These are phyloP conservation scores for Rhizophora apiculata DNA, from an alignment of 345 rosid species.

Conservation along the genomic window DNA sequence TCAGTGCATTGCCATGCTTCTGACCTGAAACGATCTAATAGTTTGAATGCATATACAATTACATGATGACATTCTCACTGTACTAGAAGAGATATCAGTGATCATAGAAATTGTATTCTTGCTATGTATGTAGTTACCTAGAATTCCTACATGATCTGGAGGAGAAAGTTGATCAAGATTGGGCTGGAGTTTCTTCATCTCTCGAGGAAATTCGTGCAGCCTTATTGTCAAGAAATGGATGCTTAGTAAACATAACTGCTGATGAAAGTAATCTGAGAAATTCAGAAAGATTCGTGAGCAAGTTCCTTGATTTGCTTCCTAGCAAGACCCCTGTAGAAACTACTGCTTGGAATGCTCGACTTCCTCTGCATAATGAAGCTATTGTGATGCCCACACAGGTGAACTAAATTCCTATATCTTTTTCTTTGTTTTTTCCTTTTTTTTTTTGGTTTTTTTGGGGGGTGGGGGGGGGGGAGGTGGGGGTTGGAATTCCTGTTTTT, in stretches of 20 bases:
- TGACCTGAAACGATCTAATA: constrained; percentile 1
- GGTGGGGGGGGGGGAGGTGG: no score
- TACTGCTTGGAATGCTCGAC: constrained; percentile 56
- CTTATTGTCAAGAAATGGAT: constrained; percentile 66
- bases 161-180: constrained; percentile 78
- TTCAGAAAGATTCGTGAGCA: constrained; percentile 61
- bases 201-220: constrained; percentile 83
- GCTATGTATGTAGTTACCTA: constrained; percentile 54
- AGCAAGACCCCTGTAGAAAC: constrained; percentile 40
- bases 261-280: constrained; percentile 63
- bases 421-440: neutral
- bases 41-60: neutral
- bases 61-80: neutral
- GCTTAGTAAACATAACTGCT: constrained; percentile 87
- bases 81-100: neutral
- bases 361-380: constrained; percentile 74
- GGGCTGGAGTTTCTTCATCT: constrained; percentile 83
- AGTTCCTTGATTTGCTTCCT: constrained; percentile 87
- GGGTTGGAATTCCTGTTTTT: no score
- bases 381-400: constrained; percentile 96
- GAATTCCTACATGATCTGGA: constrained; percentile 79
- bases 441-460: no score
- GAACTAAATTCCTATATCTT: neutral
- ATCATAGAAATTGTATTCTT: constrained; percentile 21
- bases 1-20: neutral